These are phyloP conservation scores for Pseudocercospora eumusae DNA, from an alignment of 2,329 filamentous ascomycete species.

Conservation along the genomic window DNA sequence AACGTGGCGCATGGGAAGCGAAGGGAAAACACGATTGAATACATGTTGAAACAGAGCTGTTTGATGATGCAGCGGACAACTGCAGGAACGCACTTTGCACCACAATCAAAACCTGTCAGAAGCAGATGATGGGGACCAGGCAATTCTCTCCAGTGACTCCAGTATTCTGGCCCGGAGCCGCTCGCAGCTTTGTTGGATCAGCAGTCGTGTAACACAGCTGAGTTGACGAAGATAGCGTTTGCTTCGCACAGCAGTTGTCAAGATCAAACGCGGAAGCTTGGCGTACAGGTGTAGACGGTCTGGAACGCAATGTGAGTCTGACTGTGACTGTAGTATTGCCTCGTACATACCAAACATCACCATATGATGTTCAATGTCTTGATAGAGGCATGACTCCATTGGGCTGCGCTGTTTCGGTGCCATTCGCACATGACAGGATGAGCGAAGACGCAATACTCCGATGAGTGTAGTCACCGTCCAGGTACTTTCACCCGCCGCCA, in stretches of 20 bases:
- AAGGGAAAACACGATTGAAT: background rate
- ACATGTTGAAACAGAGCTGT: slow-evolving; percentile 1
- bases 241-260: slow-evolving; percentile 5
- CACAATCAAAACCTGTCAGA: slow-evolving; percentile 8
- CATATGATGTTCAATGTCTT: background rate
- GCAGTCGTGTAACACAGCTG: slow-evolving; percentile 3
- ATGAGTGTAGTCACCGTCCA: too few relatives aligned
- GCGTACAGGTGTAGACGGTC: background rate
- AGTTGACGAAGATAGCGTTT: background rate
- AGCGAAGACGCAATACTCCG: too few relatives aligned
- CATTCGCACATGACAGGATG: too few relatives aligned
- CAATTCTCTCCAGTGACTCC: background rate
- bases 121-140: background rate
- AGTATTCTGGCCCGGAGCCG: background rate
- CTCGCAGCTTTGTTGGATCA: background rate
- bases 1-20: background rate
- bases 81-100: slow-evolving; percentile 9
- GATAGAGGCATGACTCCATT: too few relatives aligned
- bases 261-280: slow-evolving; percentile 12
- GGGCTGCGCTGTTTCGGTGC: too few relatives aligned
- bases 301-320: background rate
- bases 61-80: background rate
- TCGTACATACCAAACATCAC: background rate
- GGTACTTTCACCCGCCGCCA: too few relatives aligned
- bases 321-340: background rate